Evolutionary conservation across 2,329 filamentous ascomycete genomes (phyloP).

Genomic region (Fusarium illudens): DNA sequence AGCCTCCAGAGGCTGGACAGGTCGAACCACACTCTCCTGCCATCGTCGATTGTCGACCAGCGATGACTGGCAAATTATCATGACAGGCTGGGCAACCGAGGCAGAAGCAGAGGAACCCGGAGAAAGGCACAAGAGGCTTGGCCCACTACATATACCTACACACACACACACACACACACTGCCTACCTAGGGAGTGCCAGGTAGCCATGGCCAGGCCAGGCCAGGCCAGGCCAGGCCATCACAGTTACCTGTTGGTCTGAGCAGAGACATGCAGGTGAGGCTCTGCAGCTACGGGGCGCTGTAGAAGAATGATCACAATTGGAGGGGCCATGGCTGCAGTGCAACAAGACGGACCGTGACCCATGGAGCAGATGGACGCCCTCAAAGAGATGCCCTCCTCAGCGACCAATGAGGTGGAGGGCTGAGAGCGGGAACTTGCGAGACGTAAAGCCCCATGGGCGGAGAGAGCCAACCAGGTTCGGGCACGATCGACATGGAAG

Average conservation of each 20-base stretch:
- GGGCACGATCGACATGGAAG: slow-evolving; percentile 22
- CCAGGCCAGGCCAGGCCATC: slow-evolving; percentile 19
- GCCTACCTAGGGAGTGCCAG: background rate
- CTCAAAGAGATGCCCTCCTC: background rate
- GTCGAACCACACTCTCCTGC: slow-evolving; percentile 47
- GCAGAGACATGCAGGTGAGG: slow-evolving; percentile 39
- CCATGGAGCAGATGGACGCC: slow-evolving; percentile 25
- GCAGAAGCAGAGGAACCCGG: slow-evolving; percentile 15
- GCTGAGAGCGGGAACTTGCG: slow-evolving; percentile 27
- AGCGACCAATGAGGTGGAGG: slow-evolving; percentile 25
- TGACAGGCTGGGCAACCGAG: slow-evolving; percentile 32
- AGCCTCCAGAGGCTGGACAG: slow-evolving; percentile 49
- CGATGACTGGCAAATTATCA: slow-evolving; percentile 35
- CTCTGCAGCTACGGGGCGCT: slow-evolving; percentile 36
- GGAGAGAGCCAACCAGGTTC: slow-evolving; percentile 24
- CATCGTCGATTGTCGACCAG: slow-evolving; percentile 43
- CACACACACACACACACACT: too few relatives aligned
- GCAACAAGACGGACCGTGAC: slow-evolving; percentile 16
- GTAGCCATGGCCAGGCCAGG: background rate
- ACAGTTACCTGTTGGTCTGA: slow-evolving; percentile 21
- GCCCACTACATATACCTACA: slow-evolving; percentile 40
- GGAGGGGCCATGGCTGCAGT: slow-evolving; percentile 36
- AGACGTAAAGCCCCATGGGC: slow-evolving; percentile 12
- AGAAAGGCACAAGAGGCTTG: slow-evolving; percentile 30
- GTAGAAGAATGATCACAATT: slow-evolving; percentile 17